A percentile compares a stretch with the other conserved stretches of the same genome.
Conservation (phyloP, 1,284 basidiomycete genomes). For the Inonotus obliquus region DNA sequence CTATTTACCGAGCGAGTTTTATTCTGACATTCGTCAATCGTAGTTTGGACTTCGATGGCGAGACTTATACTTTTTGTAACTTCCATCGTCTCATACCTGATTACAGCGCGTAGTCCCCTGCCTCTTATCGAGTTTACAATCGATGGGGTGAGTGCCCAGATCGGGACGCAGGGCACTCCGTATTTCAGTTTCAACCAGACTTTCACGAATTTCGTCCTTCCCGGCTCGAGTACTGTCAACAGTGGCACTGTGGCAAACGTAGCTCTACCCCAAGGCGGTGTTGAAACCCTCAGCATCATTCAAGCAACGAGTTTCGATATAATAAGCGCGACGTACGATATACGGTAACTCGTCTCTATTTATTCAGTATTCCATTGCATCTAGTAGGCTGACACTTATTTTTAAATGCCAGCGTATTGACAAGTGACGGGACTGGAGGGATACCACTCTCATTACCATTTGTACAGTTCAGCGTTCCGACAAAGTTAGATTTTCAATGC, state of each 20-base stretch:
- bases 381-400: background rate
- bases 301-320: conserved; percentile 1
- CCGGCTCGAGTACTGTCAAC: conserved; percentile 50
- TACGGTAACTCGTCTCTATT: background rate
- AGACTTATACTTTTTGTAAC: background rate
- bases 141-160: conserved; percentile 3
- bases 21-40: background rate
- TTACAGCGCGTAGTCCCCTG: conserved; percentile 4
- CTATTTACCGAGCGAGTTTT: background rate
- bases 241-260: conserved; percentile 53
- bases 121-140: conserved; percentile 15
- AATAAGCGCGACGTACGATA: conserved; percentile 1
- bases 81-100: background rate
- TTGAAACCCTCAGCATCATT: conserved; percentile 46
- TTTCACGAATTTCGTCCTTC: conserved; percentile 52
- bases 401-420: conserved; percentile 4
- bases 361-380: background rate
- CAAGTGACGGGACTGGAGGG: conserved; percentile 14
- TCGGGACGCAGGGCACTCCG: conserved; percentile 8
- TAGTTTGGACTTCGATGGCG: conserved; percentile 12
- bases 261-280: conserved; percentile 49
- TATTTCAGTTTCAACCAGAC: conserved; percentile 27
- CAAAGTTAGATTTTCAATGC: conserved; percentile 17
- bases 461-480: conserved; percentile 4
- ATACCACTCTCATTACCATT: conserved; percentile 7